Evolutionary conservation across 225 moss, liverwort and hornwort species (phyloP).

Genomic region (Bryoerythrophyllum caledonicum): DNA sequence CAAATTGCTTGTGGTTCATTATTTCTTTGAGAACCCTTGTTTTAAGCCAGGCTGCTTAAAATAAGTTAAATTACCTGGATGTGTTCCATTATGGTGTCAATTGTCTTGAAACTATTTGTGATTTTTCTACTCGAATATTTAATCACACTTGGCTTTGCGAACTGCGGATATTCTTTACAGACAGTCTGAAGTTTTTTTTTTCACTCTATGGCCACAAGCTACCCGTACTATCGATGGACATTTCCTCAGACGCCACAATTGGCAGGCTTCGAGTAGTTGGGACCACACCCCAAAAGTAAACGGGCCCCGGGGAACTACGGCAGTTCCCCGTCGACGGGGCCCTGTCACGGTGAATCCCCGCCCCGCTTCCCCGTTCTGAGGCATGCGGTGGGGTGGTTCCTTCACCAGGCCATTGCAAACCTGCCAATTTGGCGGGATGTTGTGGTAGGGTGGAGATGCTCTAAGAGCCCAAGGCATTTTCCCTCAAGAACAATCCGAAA

Average conservation of each 20-base stretch:
- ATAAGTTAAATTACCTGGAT: neutral
- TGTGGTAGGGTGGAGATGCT: no score
- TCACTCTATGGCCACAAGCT: constrained; percentile 97
- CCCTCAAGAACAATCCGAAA: no score
- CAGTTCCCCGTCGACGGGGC: no score
- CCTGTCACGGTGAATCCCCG: no score
- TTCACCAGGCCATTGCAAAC: no score
- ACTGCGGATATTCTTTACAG: constrained; percentile 85
- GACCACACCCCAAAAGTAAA: no score
- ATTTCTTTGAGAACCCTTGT: neutral
- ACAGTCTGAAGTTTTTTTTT: constrained; percentile 95
- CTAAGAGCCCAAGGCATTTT: no score
- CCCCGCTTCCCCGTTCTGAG: no score
- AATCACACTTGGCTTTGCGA: neutral
- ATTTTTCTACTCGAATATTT: neutral
- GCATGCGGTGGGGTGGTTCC: no score
- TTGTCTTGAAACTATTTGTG: neutral
- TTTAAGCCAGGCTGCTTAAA: neutral
- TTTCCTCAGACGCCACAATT: constrained; percentile 98
- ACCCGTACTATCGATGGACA: constrained; percentile 95
- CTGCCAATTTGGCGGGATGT: no score
- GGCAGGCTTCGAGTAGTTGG: no score
- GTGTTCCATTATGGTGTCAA: neutral
- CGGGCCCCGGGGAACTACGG: no score
- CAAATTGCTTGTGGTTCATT: neutral